Percentiles rank a stretch among this genome's conserved stretches.
These are phyloP conservation scores for Calocera cornea DNA, from an alignment of 768 basidiomycete species.

Conservation along the genomic window DNA sequence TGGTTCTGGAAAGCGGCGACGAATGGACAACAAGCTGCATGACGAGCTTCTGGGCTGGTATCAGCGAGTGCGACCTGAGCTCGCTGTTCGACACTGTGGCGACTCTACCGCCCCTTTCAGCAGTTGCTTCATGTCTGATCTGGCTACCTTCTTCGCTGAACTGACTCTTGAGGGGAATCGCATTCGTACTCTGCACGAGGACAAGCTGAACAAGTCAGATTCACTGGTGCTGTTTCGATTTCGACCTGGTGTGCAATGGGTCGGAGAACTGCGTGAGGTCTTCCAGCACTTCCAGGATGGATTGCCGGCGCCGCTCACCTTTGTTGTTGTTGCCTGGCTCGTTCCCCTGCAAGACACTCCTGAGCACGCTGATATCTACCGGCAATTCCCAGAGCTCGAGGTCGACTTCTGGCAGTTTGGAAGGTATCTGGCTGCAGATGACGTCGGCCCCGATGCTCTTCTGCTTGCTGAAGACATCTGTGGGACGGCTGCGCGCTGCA, in stretches of 20 bases:
- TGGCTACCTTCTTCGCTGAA: neutral
- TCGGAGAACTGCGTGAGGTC: neutral
- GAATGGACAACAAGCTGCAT: neutral
- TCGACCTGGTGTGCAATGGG: neutral
- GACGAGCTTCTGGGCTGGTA: neutral
- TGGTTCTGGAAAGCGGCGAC: neutral
- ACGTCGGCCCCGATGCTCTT: neutral
- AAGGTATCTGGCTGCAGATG: neutral
- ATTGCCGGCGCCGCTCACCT: neutral
- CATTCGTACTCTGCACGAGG: neutral
- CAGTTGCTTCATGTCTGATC: neutral
- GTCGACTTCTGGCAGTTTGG: neutral
- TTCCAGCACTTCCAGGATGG: neutral
- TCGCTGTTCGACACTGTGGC: neutral
- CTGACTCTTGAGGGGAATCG: neutral
- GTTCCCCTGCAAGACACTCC: neutral
- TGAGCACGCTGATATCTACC: neutral
- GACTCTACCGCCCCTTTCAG: neutral
- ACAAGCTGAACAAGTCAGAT: neutral
- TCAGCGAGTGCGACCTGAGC: neutral
- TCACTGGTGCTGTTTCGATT: neutral
- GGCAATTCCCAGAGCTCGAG: neutral
- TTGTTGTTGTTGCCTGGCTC: neutral
- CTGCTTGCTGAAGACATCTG: neutral
- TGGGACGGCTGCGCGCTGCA: neutral